These are phyloP conservation scores for Tylopilus cervinicoccineus DNA, from an alignment of 768 basidiomycete genomes.

Conservation along the genomic window DNA sequence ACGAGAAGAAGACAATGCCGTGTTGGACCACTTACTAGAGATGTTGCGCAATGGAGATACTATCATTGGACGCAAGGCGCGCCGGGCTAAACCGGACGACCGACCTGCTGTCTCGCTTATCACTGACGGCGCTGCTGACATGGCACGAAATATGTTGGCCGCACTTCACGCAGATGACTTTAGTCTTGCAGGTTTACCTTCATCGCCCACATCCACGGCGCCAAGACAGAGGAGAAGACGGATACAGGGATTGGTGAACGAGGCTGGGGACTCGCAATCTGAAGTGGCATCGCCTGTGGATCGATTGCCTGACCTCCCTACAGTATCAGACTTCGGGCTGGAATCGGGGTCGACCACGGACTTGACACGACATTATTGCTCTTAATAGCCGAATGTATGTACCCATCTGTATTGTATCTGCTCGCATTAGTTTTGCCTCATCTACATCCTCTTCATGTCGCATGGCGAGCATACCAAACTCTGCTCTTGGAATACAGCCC, in stretches of 20 bases:
- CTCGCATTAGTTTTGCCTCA: constrained; percentile 24
- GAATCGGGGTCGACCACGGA: constrained; percentile 26
- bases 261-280: constrained; percentile 29
- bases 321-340: constrained; percentile 25
- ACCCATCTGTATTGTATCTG: constrained; percentile 33
- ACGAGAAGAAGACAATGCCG: constrained; percentile 53
- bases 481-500: constrained; percentile 15
- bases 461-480: constrained; percentile 20
- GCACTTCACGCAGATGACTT: constrained; percentile 71
- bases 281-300: constrained; percentile 22
- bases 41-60: constrained; percentile 69
- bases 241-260: constrained; percentile 36
- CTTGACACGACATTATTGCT: constrained; percentile 24
- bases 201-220: constrained; percentile 42
- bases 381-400: constrained; percentile 21
- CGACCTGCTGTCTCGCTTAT: constrained; percentile 20
- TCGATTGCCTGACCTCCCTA: constrained; percentile 25
- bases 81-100: constrained; percentile 40
- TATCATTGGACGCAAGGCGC: constrained; percentile 52
- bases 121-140: constrained; percentile 30
- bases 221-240: constrained; percentile 29
- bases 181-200: constrained; percentile 37
- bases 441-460: constrained; percentile 8
- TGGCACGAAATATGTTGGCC: constrained; percentile 74
- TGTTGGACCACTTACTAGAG: constrained; percentile 68